Evolutionary conservation across 2,329 filamentous ascomycete genomes (phyloP), one percentile per base, ranked within the genome.

Genomic region (Talaromyces islandicus): DNA sequence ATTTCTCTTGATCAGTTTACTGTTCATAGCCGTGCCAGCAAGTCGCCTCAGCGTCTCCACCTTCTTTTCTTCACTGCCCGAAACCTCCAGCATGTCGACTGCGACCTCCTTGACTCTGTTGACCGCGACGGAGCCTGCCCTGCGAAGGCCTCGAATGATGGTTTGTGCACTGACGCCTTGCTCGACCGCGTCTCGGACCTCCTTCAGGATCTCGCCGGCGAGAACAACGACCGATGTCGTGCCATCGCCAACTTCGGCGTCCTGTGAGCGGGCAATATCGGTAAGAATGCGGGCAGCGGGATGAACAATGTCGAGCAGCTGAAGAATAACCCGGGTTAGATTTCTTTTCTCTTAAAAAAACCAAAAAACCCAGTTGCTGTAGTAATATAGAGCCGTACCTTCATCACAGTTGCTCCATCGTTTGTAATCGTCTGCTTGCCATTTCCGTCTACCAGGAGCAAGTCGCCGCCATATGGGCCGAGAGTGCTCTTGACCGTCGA

Each of bases 81-180:
- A 85, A 59, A 91, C 92, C 78, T 87, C 87, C 52, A 75, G 70
- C 66, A 75, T 74, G 62, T 77, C 75, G 67, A 97, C 86, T 54
- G 92, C 89, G 75, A 99, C 96, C 80, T 99, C 94, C 84, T 95
- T 96, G 76, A 99, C 88, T 83, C 97, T 97, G 83, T 97, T 97
- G 75, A 97, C 91, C 19, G 94, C 93, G 86, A 97, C 90, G 66
- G 84, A 81, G 56, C 88, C 91, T 10, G 93, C 91, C 80, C 88
- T 91, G 78, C 94, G 85, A 74, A 99, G 80, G 62, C 91, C 93
- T 83, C 97, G 99, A 77, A 97, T 91, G 76, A 99, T 97, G 64
- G 92, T 91, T 83, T 97, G 94, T 73, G 92, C 90, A 83, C 92
- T 97, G 70, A 97, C 90, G 61, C 94, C 94, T 76, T 96, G 90